Percentiles rank a stretch among this genome's conserved stretches.
Evolutionary conservation across 352 stramenopile genomes (phyloP).

Genomic region (Globisporangium nagaii): DNA sequence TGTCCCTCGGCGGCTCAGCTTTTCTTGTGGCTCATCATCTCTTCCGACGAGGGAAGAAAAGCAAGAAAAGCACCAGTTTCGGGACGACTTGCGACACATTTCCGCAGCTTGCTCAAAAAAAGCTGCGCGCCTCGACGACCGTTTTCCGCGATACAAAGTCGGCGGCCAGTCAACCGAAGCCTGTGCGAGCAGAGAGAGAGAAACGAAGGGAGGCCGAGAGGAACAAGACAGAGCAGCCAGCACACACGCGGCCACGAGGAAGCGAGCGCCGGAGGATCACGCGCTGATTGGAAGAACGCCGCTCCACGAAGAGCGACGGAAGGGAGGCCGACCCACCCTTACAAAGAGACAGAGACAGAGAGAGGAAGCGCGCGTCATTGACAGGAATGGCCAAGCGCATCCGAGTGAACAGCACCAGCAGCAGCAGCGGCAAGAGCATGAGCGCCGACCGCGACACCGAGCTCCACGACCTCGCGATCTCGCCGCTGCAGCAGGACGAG

Average conservation of each 20-base stretch:
- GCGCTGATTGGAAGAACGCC: neutral
- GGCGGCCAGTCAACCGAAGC: constrained; percentile 29
- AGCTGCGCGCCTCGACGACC: constrained; percentile 6
- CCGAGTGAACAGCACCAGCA: constrained; percentile 19
- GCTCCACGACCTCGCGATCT: constrained; percentile 8
- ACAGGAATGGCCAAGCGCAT: constrained; percentile 63
- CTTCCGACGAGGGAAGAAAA: neutral
- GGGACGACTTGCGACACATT: neutral
- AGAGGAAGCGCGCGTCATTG: no score
- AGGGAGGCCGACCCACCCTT: no score
- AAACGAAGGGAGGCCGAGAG: constrained; percentile 15
- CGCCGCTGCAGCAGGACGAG: constrained; percentile 2
- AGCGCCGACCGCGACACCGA: constrained; percentile 5
- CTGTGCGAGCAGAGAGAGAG: constrained; percentile 13
- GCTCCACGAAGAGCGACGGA: neutral
- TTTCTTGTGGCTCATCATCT: constrained; percentile 1
- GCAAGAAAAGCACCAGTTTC: constrained; percentile 2
- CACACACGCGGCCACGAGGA: neutral
- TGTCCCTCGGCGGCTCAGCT: no score
- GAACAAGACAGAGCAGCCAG: constrained; percentile 11
- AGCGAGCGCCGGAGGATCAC: neutral
- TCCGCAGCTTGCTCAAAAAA: constrained; percentile 10
- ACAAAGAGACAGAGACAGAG: constrained; percentile 7
- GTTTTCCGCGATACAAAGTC: constrained; percentile 13
- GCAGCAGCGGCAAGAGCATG: neutral